phyloP scores from a whole-genome alignment of 2,329 filamentous ascomycete genomes.

The Apiospora rasikravindrae region DNA sequence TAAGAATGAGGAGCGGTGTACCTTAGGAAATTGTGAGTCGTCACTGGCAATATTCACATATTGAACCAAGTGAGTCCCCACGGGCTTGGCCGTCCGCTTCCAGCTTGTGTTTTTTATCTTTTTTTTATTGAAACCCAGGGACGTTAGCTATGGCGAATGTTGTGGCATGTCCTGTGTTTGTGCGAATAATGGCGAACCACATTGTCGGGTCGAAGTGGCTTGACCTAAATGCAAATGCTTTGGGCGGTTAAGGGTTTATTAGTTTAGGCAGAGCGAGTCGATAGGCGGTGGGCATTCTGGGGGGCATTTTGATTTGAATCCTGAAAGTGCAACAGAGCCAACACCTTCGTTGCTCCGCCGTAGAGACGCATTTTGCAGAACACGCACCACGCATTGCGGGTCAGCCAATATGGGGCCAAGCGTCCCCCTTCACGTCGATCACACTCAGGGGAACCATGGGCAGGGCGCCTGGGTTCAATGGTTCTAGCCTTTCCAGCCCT shows the following conservation, averaged over 20 bases:
- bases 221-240: not conserved
- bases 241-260: not conserved
- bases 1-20: not conserved
- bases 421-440: not conserved
- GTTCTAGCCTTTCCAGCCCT: too few relatives aligned
- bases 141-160: constrained; percentile 4
- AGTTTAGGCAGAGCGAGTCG: not conserved
- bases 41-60: constrained; percentile 17
- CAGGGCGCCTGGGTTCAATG: constrained; percentile 2
- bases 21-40: constrained; percentile 11
- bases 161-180: constrained; percentile 9
- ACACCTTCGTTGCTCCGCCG: constrained; percentile 5
- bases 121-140: not conserved
- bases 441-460: constrained; percentile 14
- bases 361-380: constrained; percentile 2
- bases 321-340: constrained; percentile 6
- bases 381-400: constrained; percentile 8
- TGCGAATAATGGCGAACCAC: constrained; percentile 3
- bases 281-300: not conserved
- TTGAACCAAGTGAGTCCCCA: not conserved
- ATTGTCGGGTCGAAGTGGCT: constrained; percentile 2
- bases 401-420: constrained; percentile 11
- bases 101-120: not conserved
- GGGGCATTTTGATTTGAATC: constrained; percentile 2
- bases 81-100: not conserved